Evolutionary conservation across 2,329 filamentous ascomycete species (phyloP), one percentile per base, ranked within the genome.

Genomic region (Xylariaceae sp.): DNA sequence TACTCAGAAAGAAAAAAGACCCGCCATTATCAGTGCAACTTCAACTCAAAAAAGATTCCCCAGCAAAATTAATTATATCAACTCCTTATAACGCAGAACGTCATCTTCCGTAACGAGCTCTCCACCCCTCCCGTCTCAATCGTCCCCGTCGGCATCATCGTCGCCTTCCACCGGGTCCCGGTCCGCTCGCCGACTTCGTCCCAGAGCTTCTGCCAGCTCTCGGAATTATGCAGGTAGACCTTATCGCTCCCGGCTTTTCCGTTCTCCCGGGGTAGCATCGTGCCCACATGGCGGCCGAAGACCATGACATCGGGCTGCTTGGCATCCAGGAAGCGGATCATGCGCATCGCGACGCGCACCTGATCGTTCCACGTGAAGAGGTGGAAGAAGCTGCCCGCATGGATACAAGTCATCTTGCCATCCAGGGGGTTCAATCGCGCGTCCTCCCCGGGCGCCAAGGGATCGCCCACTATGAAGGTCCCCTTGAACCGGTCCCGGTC

Each of bases 131-230:
- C 57, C 1, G 63, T 49, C 30, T 59, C 56, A 9, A 62, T 50
- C 17, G 64, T 65, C 9, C 66, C 67, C 2, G 68, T 64, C 37
- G 69, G 67, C 59, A 79, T 74, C 54, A 80, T 64, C 52, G 78
- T 73, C 1, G 81, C 77, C 54, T 73, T 71, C 82, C 82, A 84
- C 47, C 66, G 68, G 1, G 80, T 83, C 23, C 73, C 74, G 0
- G 81, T 83, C 55, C 77, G 67, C 37, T 60, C 62, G 7, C 80
- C 80, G 30, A 83, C 76, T 61, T 82, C 77, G 55, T 81, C 74
- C 82, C 82, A 85, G 23, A 85, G 71, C 42, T 67, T 67, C 64
- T 80, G 77, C 70, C 83, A 85, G 58, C 76, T 81, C 6, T 71
- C 67, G 39, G 75, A 72, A 61, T 81, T 75, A 66, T 84, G 81